phyloP scores from a whole-genome alignment of 2,329 filamentous ascomycete species.

The Coleophoma eucalyptorum region DNA sequence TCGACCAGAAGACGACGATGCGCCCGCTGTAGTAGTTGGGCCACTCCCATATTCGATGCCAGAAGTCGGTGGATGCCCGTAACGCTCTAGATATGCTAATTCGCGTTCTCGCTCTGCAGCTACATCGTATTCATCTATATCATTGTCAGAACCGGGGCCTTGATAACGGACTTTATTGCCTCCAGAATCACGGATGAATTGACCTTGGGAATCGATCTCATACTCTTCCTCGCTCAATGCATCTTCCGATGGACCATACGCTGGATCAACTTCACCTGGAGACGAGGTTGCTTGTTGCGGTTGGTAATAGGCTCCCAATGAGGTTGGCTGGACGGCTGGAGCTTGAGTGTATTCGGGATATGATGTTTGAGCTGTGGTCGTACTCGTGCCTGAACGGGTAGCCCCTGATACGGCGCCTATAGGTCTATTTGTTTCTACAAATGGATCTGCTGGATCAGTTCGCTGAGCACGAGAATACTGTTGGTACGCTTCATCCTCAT shows the following conservation, averaged over 20 bases:
- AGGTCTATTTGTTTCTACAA: conserved; percentile 41
- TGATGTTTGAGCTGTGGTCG: conserved; percentile 11
- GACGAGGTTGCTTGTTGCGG: conserved; percentile 35
- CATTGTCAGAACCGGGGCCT: conserved; percentile 44
- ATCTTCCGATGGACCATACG: conserved; percentile 43
- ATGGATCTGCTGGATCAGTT: conserved; percentile 63
- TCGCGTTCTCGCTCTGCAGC: conserved; percentile 20
- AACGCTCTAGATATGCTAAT: conserved; percentile 16
- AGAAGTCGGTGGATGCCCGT: conserved; percentile 16
- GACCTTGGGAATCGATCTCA: conserved; percentile 56
- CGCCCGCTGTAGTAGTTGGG: conserved; percentile 10
- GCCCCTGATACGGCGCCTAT: conserved; percentile 19
- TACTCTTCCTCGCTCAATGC: conserved; percentile 71
- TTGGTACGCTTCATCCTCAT: conserved; percentile 21
- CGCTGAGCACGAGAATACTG: conserved; percentile 21
- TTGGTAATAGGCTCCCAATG: conserved; percentile 37
- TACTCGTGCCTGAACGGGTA: conserved; percentile 16
- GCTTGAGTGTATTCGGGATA: conserved; percentile 35
- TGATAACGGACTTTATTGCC: conserved; percentile 53
- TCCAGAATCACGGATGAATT: conserved; percentile 56
- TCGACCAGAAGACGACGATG: conserved; percentile 10
- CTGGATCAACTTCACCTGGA: conserved; percentile 30
- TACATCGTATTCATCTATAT: conserved; percentile 55
- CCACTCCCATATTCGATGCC: conserved; percentile 22
- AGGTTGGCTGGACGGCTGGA: conserved; percentile 38